Percentiles rank a stretch among this genome's conserved stretches.
These are phyloP conservation scores for Meredithiella fracta DNA, from an alignment of 2,329 filamentous ascomycete genomes.

Conservation along the genomic window DNA sequence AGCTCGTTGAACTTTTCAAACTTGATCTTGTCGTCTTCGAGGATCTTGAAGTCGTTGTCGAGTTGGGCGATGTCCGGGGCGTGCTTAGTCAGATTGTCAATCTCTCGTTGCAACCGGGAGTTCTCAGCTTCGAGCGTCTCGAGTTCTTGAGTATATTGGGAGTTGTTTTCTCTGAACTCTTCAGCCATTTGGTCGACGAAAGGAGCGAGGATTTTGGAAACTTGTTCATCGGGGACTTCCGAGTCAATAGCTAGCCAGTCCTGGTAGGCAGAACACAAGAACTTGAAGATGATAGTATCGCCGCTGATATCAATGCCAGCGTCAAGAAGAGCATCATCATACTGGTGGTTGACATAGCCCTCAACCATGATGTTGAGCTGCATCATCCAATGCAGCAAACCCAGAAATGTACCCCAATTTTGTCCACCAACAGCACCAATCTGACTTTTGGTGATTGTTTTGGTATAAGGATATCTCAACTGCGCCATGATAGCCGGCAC, in stretches of 20 bases:
- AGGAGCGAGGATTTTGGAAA: constrained; percentile 59
- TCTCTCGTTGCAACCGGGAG: constrained; percentile 62
- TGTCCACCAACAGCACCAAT: constrained; percentile 88
- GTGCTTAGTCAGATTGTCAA: constrained; percentile 76
- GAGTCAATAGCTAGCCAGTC: constrained; percentile 91
- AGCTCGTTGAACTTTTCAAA: constrained; percentile 88
- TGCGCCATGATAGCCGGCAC: constrained; percentile 86
- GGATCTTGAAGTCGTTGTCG: constrained; percentile 78
- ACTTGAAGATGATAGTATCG: constrained; percentile 88
- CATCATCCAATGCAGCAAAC: constrained; percentile 97
- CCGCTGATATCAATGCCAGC: constrained; percentile 73
- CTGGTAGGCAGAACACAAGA: constrained; percentile 74
- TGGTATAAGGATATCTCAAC: constrained; percentile 84
- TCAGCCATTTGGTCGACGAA: constrained; percentile 77
- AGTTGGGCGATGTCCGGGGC: constrained; percentile 69
- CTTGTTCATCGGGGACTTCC: constrained; percentile 72
- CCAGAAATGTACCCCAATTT: constrained; percentile 92
- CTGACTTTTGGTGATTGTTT: constrained; percentile 90
- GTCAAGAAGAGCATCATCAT: constrained; percentile 80
- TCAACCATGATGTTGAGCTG: constrained; percentile 90
- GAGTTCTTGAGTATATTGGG: constrained; percentile 69
- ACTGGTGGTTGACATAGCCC: constrained; percentile 57
- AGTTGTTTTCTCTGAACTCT: constrained; percentile 73
- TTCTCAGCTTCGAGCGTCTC: constrained; percentile 78
- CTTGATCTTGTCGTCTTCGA: constrained; percentile 87